Evolutionary conservation across 352 stramenopile genomes (phyloP), one percentile per base, ranked within the genome.

Genomic region (Globisporangium takayamanum): DNA sequence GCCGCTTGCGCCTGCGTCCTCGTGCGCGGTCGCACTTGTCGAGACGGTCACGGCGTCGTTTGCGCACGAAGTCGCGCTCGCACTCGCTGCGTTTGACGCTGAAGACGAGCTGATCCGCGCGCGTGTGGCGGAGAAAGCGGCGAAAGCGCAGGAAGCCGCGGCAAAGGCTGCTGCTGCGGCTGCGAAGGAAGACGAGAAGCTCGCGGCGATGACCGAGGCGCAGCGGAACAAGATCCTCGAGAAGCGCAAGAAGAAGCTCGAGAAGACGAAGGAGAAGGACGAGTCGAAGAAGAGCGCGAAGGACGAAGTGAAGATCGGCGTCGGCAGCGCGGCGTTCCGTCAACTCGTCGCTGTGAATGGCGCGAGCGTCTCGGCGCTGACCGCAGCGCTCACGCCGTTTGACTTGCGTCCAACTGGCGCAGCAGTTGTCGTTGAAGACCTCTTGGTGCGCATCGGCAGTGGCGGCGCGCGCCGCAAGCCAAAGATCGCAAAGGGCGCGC

Each of bases 401-500:
- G 81, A 92, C 44, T 53, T 89, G 52, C 76, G 80, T 26, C 55
- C 62, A 3, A 72, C 66, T 0, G 68, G 82, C 47, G 42, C 76
- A 1, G 69, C 77, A 14, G 8, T 57, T 5, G 82, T 84, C 48
- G 48, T 92, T 33, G 83, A 94, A 39, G 83, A 90, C 0, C 54
- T 92, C 6, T 80, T 88, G 44, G 61, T 75, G 55, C 72, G 72
- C 37, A 69, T 94, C 8, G 76, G 78, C 55, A 90, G 76, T 53
- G 83, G 85, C 45, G 83, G 85, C 18, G 62, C 76, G 58, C 82
- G 84, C n/a, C 82, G 85, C 52, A 90, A 92, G 60, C 85, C 85
- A 26, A 94, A 94, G 70, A 88, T 94, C 50, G 85, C 83, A 45
- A 93, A 93, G 64, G 97, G 97, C 10, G 95, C 96, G 33, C 86